phyloP scores from a whole-genome alignment of 1,139 yeast genomes.

The Taphrina sp. region DNA sequence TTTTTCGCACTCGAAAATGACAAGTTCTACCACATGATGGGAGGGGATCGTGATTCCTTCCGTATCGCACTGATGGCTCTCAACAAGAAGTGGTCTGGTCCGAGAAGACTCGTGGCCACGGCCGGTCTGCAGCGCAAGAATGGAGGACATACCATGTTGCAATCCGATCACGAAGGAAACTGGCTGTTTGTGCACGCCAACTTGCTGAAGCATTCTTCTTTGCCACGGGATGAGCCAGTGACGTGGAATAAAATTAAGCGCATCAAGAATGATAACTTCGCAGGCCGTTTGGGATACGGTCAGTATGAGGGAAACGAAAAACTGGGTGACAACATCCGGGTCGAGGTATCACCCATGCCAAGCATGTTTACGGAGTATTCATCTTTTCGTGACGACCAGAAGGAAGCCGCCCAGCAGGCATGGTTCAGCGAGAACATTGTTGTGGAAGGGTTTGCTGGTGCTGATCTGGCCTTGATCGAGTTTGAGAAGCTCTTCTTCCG shows the following conservation, averaged over 20 bases:
- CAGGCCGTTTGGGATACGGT: not conserved
- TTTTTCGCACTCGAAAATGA: constrained; percentile 23
- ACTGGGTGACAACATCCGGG: constrained; percentile 11
- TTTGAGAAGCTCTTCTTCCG: constrained; percentile 5
- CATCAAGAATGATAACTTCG: constrained; percentile 3
- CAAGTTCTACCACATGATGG: constrained; percentile 10
- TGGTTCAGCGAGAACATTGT: not conserved
- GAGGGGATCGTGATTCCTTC: constrained; percentile 30
- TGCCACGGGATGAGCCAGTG: constrained; percentile 16
- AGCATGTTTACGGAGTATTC: constrained; percentile 16
- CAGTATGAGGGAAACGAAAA: constrained; percentile 5
- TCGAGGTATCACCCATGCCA: constrained; percentile 2
- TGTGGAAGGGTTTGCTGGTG: constrained; percentile 1
- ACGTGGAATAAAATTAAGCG: not conserved
- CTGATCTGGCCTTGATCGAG: constrained; percentile 5
- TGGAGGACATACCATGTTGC: constrained; percentile 28
- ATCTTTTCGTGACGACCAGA: not conserved
- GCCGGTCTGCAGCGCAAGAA: constrained; percentile 12
- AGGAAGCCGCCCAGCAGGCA: not conserved
- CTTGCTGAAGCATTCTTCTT: constrained; percentile 18
- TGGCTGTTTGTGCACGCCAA: constrained; percentile 29
- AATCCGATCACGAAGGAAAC: constrained; percentile 23
- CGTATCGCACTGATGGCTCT: constrained; percentile 15
- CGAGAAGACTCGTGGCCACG: constrained; percentile 14
- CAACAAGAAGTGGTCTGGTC: constrained; percentile 11